phyloP scores from a whole-genome alignment of 1,284 basidiomycete genomes.

The Inonotus obliquus region DNA sequence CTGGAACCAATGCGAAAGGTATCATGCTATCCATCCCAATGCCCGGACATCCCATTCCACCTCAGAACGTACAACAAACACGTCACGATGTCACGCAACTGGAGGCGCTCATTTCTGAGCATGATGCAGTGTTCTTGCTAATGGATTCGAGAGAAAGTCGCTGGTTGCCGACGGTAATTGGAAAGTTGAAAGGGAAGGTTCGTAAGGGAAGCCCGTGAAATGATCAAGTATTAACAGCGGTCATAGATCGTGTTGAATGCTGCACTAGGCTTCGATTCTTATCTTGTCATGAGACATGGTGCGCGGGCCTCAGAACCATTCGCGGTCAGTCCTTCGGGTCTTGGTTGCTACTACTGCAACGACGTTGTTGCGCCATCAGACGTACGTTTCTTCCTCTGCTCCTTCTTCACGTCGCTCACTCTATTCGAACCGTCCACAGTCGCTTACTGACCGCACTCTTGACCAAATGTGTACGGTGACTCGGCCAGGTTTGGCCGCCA shows the following conservation, averaged over 20 bases:
- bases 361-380: conserved; percentile 96
- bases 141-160: conserved; percentile 97
- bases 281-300: conserved; percentile 96
- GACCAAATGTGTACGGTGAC: conserved; percentile 99
- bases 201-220: conserved; percentile 8
- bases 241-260: conserved; percentile 87
- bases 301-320: conserved; percentile 37
- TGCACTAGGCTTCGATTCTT: conserved; percentile 94
- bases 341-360: conserved; percentile 98
- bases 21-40: conserved; percentile 84
- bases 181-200: conserved; percentile 80
- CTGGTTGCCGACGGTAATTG: conserved; percentile 92
- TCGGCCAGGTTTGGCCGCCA: conserved; percentile 90
- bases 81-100: conserved; percentile 68
- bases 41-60: conserved; percentile 92
- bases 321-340: conserved; percentile 29
- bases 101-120: conserved; percentile 74
- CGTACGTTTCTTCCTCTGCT: conserved; percentile 43
- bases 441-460: conserved; percentile 87
- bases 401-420: neutral
- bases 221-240: neutral
- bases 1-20: conserved; percentile 84
- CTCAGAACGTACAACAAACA: conserved; percentile 49
- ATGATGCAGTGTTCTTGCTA: conserved; percentile 90
- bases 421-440: conserved; percentile 43